Conservation (phyloP, 768 basidiomycete species). For the Suillus alpinus region DNA sequence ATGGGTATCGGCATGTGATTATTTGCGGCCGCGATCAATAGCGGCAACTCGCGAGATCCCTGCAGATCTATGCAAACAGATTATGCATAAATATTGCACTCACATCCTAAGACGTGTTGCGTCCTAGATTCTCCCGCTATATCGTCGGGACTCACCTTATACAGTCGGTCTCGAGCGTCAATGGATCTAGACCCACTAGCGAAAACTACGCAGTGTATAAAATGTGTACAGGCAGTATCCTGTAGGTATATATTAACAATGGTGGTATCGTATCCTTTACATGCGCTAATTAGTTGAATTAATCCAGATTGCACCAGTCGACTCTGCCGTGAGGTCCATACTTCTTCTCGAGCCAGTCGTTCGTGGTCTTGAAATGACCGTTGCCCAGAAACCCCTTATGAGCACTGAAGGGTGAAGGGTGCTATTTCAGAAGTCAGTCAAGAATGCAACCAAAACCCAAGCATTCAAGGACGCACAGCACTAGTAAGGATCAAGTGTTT, state of each 20-base stretch:
- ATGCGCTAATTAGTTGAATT: constrained; percentile 3
- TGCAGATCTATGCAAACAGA: background rate
- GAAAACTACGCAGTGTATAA: constrained; percentile 2
- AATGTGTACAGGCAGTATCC: constrained; percentile 18
- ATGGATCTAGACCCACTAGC: background rate
- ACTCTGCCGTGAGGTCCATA: constrained; percentile 73
- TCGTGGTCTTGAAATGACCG: constrained; percentile 83
- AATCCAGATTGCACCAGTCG: constrained; percentile 63
- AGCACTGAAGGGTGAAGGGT: constrained; percentile 83
- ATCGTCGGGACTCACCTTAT: background rate
- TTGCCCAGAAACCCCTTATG: constrained; percentile 83
- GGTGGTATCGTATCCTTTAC: constrained; percentile 16
- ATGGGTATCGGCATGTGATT: background rate
- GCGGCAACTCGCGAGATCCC: background rate
- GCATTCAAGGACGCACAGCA: constrained; percentile 49
- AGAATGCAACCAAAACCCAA: constrained; percentile 16
- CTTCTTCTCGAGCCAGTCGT: constrained; percentile 78
- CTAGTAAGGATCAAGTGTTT: constrained; percentile 81
- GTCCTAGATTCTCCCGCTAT: background rate
- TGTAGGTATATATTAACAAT: constrained; percentile 23
- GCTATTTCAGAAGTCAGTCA: constrained; percentile 43
- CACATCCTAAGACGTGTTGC: background rate
- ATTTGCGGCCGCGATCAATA: background rate
- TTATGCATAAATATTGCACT: background rate
- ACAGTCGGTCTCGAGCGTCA: background rate